Evolutionary conservation across 768 basidiomycete genomes (phyloP).

Genomic region (Tulasnella sp.): DNA sequence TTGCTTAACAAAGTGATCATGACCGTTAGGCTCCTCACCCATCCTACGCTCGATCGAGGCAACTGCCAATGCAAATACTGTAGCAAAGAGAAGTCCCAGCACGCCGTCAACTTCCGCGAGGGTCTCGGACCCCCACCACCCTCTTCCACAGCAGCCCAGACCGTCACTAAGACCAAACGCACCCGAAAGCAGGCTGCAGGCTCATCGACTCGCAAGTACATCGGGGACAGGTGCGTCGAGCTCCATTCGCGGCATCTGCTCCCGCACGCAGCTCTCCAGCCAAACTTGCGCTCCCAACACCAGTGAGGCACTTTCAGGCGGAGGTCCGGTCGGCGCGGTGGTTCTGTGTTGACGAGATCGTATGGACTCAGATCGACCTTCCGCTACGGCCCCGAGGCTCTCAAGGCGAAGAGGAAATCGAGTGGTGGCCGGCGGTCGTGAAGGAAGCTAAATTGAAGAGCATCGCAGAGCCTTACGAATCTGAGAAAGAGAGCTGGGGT

Average conservation of each 20-base stretch:
- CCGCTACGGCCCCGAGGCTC: too few relatives aligned
- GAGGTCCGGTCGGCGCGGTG: background rate
- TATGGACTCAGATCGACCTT: background rate
- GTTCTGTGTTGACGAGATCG: slow-evolving; percentile 5
- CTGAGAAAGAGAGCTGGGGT: slow-evolving; percentile 37
- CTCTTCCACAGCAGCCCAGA: background rate
- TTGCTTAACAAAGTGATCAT: slow-evolving; percentile 48
- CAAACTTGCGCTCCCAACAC: background rate
- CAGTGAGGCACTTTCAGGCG: background rate
- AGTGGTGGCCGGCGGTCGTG: slow-evolving; percentile 65
- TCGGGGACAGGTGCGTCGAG: too few relatives aligned
- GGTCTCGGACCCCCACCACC: slow-evolving; percentile 5
- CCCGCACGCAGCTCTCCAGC: too few relatives aligned
- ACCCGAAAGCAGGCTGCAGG: background rate
- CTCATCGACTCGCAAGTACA: background rate
- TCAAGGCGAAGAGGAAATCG: slow-evolving; percentile 35
- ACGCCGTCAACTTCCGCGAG: slow-evolving; percentile 18
- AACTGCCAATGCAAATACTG: slow-evolving; percentile 22
- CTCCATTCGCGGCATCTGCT: too few relatives aligned
- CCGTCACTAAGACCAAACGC: background rate
- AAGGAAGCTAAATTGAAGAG: slow-evolving; percentile 44
- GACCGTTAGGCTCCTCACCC: slow-evolving; percentile 15
- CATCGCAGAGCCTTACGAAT: slow-evolving; percentile 28
- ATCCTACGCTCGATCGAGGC: background rate
- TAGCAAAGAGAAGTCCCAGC: slow-evolving; percentile 16